Percentiles rank a stretch among this genome's conserved stretches.
These are phyloP conservation scores for Otatea glauca DNA, from an alignment of 176 grass and related monocot species.

Conservation along the genomic window DNA sequence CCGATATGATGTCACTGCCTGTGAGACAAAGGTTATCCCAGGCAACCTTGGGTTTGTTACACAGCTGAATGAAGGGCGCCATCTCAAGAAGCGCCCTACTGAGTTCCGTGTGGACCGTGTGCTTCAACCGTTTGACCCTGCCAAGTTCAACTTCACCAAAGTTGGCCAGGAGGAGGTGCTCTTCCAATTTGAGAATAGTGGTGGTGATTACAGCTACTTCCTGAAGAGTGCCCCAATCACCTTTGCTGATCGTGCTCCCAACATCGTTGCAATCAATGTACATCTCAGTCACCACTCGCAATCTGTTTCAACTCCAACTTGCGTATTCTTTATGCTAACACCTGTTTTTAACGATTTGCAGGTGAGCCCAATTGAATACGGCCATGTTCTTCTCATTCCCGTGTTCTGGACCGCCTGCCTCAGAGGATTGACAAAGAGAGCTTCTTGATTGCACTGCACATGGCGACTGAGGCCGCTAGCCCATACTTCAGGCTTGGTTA, in stretches of 20 bases:
- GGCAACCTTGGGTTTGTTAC: constrained; percentile 85
- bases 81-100: constrained; percentile 97
- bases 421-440: constrained; percentile 84
- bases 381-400: constrained; percentile 88
- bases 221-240: constrained; percentile 44
- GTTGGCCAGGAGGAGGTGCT: constrained; percentile 84
- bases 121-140: constrained; percentile 78
- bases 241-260: constrained; percentile 45
- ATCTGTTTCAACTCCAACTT: constrained; percentile 30
- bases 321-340: constrained; percentile 28
- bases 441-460: constrained; percentile 78
- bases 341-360: constrained; percentile 39
- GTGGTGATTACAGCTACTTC: constrained; percentile 45
- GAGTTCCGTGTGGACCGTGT: constrained; percentile 87
- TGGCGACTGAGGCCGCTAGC: constrained; percentile 72
- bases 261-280: constrained; percentile 77
- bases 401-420: constrained; percentile 69
- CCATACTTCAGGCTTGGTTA: constrained; percentile 90
- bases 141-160: constrained; percentile 95
- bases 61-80: constrained; percentile 95
- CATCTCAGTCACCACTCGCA: not conserved
- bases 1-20: constrained; percentile 93
- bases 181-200: constrained; percentile 64
- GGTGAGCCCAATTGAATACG: constrained; percentile 96
- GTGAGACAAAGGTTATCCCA: constrained; percentile 94